Base-by-base conservation (phyloP, 2,329 filamentous ascomycete genomes). In the Sporothrix humicola region DNA sequence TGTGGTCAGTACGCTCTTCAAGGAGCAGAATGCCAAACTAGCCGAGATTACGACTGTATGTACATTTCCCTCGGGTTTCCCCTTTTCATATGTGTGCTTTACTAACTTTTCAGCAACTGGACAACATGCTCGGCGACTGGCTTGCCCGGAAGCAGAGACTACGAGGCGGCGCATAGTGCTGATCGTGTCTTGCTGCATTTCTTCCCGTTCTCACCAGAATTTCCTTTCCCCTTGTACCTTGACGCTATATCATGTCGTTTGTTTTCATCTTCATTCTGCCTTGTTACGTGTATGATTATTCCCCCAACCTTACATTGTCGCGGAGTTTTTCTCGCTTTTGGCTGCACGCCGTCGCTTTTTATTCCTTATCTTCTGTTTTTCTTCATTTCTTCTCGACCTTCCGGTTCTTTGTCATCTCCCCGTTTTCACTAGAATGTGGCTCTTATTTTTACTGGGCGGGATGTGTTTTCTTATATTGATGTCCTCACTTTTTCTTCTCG, bases 71-170 rank as follows among this genome's bases (percentile, higher is more conserved):
- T 7, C 1, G 8, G 7, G 37, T n/a, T 9, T 54, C 3, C 23
- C 17, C 12, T 8, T 4, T 20, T 26, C 2, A 20, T n/a, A 15
- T 50, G 10, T 13, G 8, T 8, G 52, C 54, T 44, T 20, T 17
- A 81, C 78, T 74, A 63, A 75, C 69, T 50, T 74, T 77, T 3
- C 6, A 66, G 83, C 92, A 95, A 86, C 87, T 98, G 77, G 95
- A 99, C 83, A 90, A 92, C 23, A 90, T 97, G 88, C 87, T 97
- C 61, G 92, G 91, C 77, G 91, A 93, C 79, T 95, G 93, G 91
- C 85, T 97, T 79, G 87, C 92, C 81, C 84, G 91, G 80, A 87
- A 94, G 85, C 85, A 90, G 42, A 61, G 74, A 61, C 13, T 68
- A 69, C 71, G 73, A 20, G 71, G 71, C 37, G 56, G n/a, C 3